Conservation (phyloP, 768 basidiomycete species). For the Mycena albidolilacea region DNA sequence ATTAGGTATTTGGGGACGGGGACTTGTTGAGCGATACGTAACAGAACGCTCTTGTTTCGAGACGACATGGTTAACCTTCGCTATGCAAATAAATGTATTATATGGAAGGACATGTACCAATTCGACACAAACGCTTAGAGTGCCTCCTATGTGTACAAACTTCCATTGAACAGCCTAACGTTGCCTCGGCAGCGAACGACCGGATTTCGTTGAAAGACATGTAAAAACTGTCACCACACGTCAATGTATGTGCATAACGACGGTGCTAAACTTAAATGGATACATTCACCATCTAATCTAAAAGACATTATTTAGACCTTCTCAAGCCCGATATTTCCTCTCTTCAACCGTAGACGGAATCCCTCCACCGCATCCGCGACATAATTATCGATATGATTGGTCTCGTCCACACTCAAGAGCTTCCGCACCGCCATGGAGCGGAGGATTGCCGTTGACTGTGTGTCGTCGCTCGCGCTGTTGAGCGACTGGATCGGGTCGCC, state of each 20-base stretch:
- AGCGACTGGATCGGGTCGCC: not conserved
- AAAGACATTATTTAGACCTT: not conserved
- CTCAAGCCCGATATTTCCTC: conserved; percentile 1
- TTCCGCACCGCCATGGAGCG: conserved; percentile 2
- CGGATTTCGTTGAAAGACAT: too few species aligned
- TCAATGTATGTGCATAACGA: not conserved
- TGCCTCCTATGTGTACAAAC: too few species aligned
- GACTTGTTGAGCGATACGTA: too few species aligned
- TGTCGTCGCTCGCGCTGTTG: not conserved
- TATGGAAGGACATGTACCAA: too few species aligned
- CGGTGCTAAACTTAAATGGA: not conserved
- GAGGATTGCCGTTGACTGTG: not conserved
- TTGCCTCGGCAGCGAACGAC: too few species aligned
- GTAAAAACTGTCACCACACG: too few species aligned
- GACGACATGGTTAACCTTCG: too few species aligned
- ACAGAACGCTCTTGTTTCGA: too few species aligned
- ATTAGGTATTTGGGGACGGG: too few species aligned
- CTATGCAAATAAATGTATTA: too few species aligned
- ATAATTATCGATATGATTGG: not conserved
- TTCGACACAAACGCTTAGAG: too few species aligned
- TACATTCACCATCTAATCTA: not conserved
- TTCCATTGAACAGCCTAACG: too few species aligned
- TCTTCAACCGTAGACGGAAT: not conserved
- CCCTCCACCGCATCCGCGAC: conserved; percentile 2
- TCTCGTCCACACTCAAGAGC: not conserved